Evolutionary conservation across 2,329 filamentous ascomycete species (phyloP).

Genomic region (Sclerotiophoma versabilis): DNA sequence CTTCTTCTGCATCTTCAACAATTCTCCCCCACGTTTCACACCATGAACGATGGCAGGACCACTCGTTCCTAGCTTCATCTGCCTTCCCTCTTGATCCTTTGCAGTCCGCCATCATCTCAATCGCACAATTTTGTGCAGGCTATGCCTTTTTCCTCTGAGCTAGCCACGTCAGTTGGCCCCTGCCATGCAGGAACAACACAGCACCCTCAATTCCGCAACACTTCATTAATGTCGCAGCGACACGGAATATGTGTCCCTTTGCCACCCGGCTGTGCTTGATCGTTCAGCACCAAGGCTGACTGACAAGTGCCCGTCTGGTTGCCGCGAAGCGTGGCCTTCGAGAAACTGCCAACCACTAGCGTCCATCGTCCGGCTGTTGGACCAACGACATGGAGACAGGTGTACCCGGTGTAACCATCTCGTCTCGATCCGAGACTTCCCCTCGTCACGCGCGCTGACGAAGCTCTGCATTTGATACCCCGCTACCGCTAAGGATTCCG

Average conservation of each 20-base stretch:
- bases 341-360: conserved; percentile 32
- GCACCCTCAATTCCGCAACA: conserved; percentile 31
- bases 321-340: conserved; percentile 34
- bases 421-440: conserved; percentile 29
- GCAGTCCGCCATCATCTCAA: conserved; percentile 23
- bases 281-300: conserved; percentile 28
- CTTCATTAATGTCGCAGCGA: conserved; percentile 40
- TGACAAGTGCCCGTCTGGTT: conserved; percentile 18
- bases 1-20: conserved; percentile 16
- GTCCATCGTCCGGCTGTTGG: conserved; percentile 23
- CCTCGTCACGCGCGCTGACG: conserved; percentile 32
- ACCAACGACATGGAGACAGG: conserved; percentile 45
- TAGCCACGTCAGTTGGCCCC: conserved; percentile 46
- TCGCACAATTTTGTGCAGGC: conserved; percentile 17
- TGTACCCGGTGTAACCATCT: conserved; percentile 43
- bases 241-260: conserved; percentile 37
- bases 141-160: conserved; percentile 24
- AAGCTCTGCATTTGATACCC: conserved; percentile 28
- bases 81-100: conserved; percentile 18
- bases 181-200: conserved; percentile 48
- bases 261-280: conserved; percentile 29
- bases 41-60: conserved; percentile 29
- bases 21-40: conserved; percentile 19
- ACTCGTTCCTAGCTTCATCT: conserved; percentile 25
- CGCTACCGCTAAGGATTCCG: conserved; percentile 31